These are phyloP conservation scores for Letharia lupina DNA, from an alignment of 495 filamentous ascomycete species.

Conservation along the genomic window DNA sequence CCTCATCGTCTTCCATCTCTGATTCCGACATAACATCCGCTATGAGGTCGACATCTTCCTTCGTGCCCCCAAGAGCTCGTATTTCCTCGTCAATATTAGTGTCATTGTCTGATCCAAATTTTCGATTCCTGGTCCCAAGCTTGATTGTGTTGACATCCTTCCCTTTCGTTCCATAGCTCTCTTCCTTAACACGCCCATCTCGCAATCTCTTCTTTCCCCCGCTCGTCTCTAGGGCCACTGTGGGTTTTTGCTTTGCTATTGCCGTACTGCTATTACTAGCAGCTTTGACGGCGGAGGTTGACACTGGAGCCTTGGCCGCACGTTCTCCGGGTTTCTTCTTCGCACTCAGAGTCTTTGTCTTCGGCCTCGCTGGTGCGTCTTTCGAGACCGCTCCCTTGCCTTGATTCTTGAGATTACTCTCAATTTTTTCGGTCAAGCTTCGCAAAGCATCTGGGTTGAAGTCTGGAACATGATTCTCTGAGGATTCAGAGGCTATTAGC, in stretches of 20 bases:
- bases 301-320: background rate
- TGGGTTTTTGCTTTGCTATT: background rate
- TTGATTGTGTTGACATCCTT: constrained; percentile 2
- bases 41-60: constrained; percentile 64
- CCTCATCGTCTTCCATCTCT: constrained; percentile 42
- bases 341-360: background rate
- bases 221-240: background rate
- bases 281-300: background rate
- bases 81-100: constrained; percentile 47
- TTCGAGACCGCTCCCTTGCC: background rate
- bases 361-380: background rate
- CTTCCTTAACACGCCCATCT: constrained; percentile 21
- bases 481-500: background rate
- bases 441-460: constrained; percentile 21
- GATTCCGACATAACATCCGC: constrained; percentile 53
- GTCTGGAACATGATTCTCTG: constrained; percentile 19
- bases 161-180: background rate
- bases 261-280: background rate
- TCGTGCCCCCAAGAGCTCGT: constrained; percentile 63
- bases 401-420: constrained; percentile 17
- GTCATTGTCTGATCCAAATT: background rate
- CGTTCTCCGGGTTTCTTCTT: background rate
- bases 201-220: constrained; percentile 24
- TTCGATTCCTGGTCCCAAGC: constrained; percentile 4
- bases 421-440: constrained; percentile 21